Conservation (phyloP, 176 grass and related monocot genomes). For the Phoenix roebelenii region DNA sequence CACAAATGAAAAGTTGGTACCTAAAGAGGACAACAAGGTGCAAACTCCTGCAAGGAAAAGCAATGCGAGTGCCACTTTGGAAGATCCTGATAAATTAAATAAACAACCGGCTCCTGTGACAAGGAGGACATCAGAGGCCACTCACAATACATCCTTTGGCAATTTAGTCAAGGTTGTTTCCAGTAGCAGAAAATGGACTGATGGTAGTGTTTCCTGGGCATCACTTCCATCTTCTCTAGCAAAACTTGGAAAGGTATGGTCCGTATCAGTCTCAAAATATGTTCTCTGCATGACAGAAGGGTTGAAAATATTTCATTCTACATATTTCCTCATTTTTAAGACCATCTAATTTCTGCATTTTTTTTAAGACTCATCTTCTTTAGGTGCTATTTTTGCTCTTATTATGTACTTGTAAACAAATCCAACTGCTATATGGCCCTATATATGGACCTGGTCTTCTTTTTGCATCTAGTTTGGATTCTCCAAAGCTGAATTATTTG, state of each 20-base stretch:
- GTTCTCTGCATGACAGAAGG: too few species aligned
- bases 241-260: constrained; percentile 41
- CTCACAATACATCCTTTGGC: constrained; percentile 17
- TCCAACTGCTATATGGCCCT: too few species aligned
- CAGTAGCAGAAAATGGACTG: constrained; percentile 28
- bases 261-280: too few species aligned
- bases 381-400: too few species aligned
- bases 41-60: constrained; percentile 23
- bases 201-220: constrained; percentile 43
- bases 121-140: constrained; percentile 20
- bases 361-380: too few species aligned
- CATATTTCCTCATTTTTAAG: too few species aligned
- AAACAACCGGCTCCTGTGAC: constrained; percentile 19
- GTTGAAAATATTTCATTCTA: too few species aligned
- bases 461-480: too few species aligned
- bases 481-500: too few species aligned
- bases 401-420: too few species aligned
- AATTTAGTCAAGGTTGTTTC: constrained; percentile 30
- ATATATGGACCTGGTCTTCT: too few species aligned
- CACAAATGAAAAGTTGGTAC: constrained; percentile 31
- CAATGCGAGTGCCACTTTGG: constrained; percentile 7
- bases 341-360: too few species aligned
- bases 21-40: constrained; percentile 42
- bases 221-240: constrained; percentile 44
- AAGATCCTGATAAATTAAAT: constrained; percentile 17